Base-by-base conservation (phyloP, 331 rosid species). In the Malus hybrid region DNA sequence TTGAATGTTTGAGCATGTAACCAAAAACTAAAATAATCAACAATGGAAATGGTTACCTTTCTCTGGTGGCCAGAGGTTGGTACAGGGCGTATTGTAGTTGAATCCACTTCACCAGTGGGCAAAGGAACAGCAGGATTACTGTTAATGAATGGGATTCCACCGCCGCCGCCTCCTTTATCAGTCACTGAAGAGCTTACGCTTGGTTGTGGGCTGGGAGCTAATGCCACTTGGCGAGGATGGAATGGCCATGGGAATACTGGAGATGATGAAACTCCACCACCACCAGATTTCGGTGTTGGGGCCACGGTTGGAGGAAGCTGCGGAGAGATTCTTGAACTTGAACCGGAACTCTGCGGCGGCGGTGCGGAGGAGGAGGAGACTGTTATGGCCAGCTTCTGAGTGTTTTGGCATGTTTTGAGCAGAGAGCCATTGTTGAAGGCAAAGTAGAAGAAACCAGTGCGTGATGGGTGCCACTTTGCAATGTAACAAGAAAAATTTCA, bases 71-170 rank as follows among this genome's bases (percentile, higher is more conserved):
- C 82, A 42, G 99, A 94, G 72, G 88, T 86, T 7, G 91, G 83
- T 7, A 86, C 1, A 42, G 99, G 97, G 34, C 90, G 86, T 29
- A 94, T 88, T 11, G 99, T 94, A 20, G 97, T 90, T 58, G 96
- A 92, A 80, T 94, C 99, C 3, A 90, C 96, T 85, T 88, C 99
- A 36, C 92, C 97, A 11, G 97, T 92, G 6, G 99, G 99, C 36
- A 92, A 80, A 75, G 99, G 97, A 77, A 87, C 96, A 24, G 99
- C 99, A 61, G 99, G 99, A 64, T 94, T 94, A 73, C 99, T 94
- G 84, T 94, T 92, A 53, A 94, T 94, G 56, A 94, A 94, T 13
- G 99, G 93, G 78, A 90, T 81, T 28, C 88, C 87, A 18, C 70
- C 50, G 3, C 46, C 67, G 32, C 69, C 70, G 4, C 48, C 48